Conservation (phyloP, 1,139 yeast genomes). For the Hansenula sp. region DNA sequence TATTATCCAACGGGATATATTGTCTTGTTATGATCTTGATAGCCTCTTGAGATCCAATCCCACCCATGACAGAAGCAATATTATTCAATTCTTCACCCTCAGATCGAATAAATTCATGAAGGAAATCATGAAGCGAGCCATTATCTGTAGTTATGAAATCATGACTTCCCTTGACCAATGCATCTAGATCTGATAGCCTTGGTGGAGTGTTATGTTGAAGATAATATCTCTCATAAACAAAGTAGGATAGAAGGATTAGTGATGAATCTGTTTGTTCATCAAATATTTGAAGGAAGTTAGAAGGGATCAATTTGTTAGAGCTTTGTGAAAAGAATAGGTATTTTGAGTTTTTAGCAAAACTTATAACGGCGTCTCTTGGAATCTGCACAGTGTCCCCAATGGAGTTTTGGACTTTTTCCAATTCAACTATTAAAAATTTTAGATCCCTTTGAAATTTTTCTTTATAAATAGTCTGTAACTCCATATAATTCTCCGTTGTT, state of each 20-base stretch:
- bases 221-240: constrained; percentile 16
- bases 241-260: constrained; percentile 25
- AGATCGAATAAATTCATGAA: constrained; percentile 34
- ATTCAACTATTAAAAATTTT: constrained; percentile 32
- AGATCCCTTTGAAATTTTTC: constrained; percentile 55
- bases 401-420: constrained; percentile 23
- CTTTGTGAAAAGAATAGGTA: constrained; percentile 32
- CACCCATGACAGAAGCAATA: constrained; percentile 63
- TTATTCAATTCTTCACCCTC: constrained; percentile 42
- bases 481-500: constrained; percentile 58
- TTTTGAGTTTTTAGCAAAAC: constrained; percentile 59
- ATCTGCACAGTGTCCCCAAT: constrained; percentile 27
- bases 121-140: constrained; percentile 11
- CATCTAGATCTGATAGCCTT: constrained; percentile 2
- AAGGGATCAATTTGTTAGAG: neutral
- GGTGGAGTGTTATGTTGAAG: constrained; percentile 8
- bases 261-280: neutral
- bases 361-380: constrained; percentile 32
- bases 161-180: constrained; percentile 15
- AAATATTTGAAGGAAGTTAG: neutral
- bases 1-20: constrained; percentile 68
- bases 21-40: constrained; percentile 64
- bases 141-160: constrained; percentile 11
- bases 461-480: constrained; percentile 54
- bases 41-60: constrained; percentile 80